Evolutionary conservation across 73 alveolate species (phyloP).

Genomic region (Paramecium caudatum): DNA sequence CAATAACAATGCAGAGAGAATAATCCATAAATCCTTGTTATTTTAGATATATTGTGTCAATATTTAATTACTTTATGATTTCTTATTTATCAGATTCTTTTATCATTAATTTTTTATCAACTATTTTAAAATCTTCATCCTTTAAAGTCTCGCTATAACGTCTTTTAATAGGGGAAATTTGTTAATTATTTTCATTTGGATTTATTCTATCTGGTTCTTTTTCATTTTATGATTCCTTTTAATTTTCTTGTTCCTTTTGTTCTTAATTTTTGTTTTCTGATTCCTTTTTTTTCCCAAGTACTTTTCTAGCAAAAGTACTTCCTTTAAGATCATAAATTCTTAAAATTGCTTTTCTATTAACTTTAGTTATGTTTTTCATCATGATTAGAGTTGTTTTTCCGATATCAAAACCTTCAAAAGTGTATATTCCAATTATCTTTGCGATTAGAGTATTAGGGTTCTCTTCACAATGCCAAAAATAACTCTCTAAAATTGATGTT

Average conservation of each 20-base stretch:
- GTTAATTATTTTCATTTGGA: no score
- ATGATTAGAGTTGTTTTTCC: constrained; percentile 89
- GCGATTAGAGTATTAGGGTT: constrained; percentile 89
- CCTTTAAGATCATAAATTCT: constrained; percentile 96
- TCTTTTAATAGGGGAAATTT: no score
- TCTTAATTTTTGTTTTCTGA: not conserved
- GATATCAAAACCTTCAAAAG: constrained; percentile 85
- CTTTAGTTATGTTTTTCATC: constrained; percentile 92
- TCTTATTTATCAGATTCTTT: not conserved
- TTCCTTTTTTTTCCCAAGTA: constrained; percentile 71
- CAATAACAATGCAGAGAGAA: constrained; percentile 79
- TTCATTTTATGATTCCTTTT: no score
- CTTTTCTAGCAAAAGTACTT: constrained; percentile 89
- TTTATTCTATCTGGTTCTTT: no score
- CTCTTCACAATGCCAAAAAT: constrained; percentile 84
- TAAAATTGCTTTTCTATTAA: constrained; percentile 79
- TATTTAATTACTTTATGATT: not conserved
- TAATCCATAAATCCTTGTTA: constrained; percentile 82
- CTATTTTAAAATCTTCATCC: constrained; percentile 87
- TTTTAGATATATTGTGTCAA: constrained; percentile 3
- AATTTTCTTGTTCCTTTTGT: constrained; percentile 80
- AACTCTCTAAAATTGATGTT: constrained; percentile 79
- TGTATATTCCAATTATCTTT: constrained; percentile 94
- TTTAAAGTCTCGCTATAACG: constrained; percentile 83
- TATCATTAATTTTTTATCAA: constrained; percentile 55